Evolutionary conservation across 106 monocot genomes (phyloP).

Genomic region (Alisma plantagoaquatica): DNA sequence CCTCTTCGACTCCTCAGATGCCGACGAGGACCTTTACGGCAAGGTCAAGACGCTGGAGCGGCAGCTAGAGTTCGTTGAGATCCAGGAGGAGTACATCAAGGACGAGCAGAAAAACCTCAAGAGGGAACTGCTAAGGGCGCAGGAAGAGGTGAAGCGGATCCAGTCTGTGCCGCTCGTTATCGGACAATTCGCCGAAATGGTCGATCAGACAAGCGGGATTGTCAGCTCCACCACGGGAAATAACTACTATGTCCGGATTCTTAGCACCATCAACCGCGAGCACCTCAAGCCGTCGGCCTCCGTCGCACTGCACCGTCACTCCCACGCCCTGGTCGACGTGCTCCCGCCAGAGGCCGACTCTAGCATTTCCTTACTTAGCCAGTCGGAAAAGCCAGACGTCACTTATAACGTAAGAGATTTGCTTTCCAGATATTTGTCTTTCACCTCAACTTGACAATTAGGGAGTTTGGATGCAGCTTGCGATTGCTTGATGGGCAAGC

Average conservation of each 20-base stretch:
- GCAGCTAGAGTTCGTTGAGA: conserved; percentile 87
- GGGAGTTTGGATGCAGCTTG: no score
- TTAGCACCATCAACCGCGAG: conserved; percentile 93
- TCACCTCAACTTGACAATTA: no score
- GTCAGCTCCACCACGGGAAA: conserved; percentile 96
- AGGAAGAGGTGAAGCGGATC: conserved; percentile 99
- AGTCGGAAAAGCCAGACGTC: conserved; percentile 70
- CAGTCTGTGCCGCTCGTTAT: conserved; percentile 98
- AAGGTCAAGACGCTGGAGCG: conserved; percentile 79
- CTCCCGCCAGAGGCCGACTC: conserved; percentile 96
- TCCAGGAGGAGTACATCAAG: conserved; percentile 98
- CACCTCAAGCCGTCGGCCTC: conserved; percentile 88
- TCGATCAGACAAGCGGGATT: conserved; percentile 94
- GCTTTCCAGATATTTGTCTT: no score
- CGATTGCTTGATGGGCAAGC: no score
- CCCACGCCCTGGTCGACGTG: conserved; percentile 93
- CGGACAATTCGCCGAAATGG: conserved; percentile 99
- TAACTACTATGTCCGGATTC: conserved; percentile 90
- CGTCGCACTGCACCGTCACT: conserved; percentile 93
- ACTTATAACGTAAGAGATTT: conserved; percentile 61
- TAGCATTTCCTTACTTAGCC: conserved; percentile 66
- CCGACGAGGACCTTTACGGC: conserved; percentile 79
- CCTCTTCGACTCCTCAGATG: conserved; percentile 9
- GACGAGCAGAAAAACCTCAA: conserved; percentile 99
- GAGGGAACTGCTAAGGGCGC: conserved; percentile 86